These are phyloP conservation scores for Pseudozyma flocculosa DNA, from an alignment of 1,284 basidiomycete species.

Conservation along the genomic window DNA sequence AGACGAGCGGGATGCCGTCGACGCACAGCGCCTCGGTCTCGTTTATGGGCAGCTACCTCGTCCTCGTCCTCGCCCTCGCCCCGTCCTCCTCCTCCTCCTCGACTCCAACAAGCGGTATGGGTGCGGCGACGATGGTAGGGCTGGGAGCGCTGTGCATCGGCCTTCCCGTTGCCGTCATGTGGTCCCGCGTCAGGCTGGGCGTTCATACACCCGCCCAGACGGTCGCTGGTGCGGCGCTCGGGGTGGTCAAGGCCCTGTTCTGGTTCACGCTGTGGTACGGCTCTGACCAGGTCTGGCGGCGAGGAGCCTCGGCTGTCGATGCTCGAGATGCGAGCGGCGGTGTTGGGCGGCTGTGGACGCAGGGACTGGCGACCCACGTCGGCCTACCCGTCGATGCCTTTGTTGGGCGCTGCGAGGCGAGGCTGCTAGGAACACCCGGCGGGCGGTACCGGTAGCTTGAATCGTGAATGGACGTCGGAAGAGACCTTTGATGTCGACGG, in stretches of 20 bases:
- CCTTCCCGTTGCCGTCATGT: conserved; percentile 31
- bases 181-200: conserved; percentile 35
- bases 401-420: too few relatives aligned
- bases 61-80: conserved; percentile 16
- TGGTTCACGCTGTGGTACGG: conserved; percentile 17
- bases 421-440: too few relatives aligned
- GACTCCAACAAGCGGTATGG: too few relatives aligned
- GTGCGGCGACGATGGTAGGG: conserved; percentile 4
- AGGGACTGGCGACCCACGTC: too few relatives aligned
- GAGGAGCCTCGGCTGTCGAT: too few relatives aligned
- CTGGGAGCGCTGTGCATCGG: conserved; percentile 15
- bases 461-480: too few relatives aligned
- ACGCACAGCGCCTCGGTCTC: conserved; percentile 41
- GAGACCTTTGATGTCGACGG: too few relatives aligned
- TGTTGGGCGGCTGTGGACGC: too few relatives aligned
- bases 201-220: conserved; percentile 34
- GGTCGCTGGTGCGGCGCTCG: conserved; percentile 23
- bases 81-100: too few relatives aligned
- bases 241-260: conserved; percentile 21
- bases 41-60: conserved; percentile 39
- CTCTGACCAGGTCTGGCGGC: not conserved
- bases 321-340: too few relatives aligned
- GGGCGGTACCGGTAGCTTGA: too few relatives aligned
- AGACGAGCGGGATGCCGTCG: conserved; percentile 42
- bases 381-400: too few relatives aligned